phyloP scores from a whole-genome alignment of 1,284 basidiomycete species.

The Ustilago loliicola region DNA sequence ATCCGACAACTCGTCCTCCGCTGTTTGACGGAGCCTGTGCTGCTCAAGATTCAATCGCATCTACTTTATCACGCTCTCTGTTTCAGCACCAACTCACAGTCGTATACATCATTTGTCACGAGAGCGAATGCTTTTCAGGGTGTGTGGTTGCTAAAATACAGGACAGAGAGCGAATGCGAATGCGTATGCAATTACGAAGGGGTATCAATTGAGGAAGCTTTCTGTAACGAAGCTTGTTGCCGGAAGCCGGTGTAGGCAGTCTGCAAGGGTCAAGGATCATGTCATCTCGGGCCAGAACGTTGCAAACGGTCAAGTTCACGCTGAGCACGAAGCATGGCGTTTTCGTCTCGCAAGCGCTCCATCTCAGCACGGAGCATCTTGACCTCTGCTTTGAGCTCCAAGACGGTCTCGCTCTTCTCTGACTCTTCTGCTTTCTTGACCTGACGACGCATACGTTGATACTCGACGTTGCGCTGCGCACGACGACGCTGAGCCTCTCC shows the following conservation, averaged over 20 bases:
- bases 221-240: no score
- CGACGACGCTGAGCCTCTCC: constrained; percentile 40
- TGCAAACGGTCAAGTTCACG: constrained; percentile 50
- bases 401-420: constrained; percentile 38
- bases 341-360: constrained; percentile 59
- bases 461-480: constrained; percentile 47
- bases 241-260: no score
- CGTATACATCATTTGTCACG: no score
- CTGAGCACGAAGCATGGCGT: constrained; percentile 58
- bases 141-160: background rate
- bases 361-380: constrained; percentile 58
- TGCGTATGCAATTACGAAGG: no score
- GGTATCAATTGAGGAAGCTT: no score
- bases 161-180: background rate
- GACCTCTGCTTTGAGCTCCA: constrained; percentile 60
- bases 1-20: no score
- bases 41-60: no score
- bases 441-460: constrained; percentile 49
- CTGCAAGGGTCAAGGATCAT: background rate
- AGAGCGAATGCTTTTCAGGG: background rate
- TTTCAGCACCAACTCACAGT: no score
- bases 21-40: no score
- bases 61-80: no score
- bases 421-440: constrained; percentile 45
- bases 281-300: constrained; percentile 15